Base-by-base conservation (phyloP, 441 rosid genomes). In the Geranium incanum region DNA sequence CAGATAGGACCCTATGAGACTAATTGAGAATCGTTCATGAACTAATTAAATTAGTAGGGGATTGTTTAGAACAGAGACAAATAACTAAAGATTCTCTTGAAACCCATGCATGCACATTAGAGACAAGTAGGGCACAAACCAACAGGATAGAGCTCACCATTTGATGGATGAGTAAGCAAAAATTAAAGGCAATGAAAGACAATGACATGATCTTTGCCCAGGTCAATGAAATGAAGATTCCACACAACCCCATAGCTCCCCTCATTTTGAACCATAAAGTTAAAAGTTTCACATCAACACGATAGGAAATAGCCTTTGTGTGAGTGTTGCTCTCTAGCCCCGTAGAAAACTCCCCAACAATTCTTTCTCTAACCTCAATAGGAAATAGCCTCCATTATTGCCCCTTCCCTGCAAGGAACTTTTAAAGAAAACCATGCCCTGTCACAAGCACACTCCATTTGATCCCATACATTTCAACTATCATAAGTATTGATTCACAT, bases 271-370 rank as follows among this genome's bases (percentile, higher is more conserved):
- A 43, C 72, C 75, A 33, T 0, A 33, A 72, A 68, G 81, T 81
- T 70, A 81, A 84, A 84, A 78, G 59, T 71, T 79, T 76, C 83
- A 60, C 77, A 73, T 85, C 82, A 75, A 13, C 3, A 15, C 6
- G 70, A n/a, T n/a, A n/a, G n/a, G n/a, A n/a, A n/a, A n/a, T n/a
- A n/a, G n/a, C 64, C 41, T 7, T 11, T 3, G 50, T 43, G 50
- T 6, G 72, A 66, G 78, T 37, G 8, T 70, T 16, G 63, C 33
- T 70, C 72, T n/a, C 50, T 43, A 52, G 60, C 5, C 60, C 19
- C 13, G 18, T 52, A 52, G 5, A 18, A 52, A 15, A 13, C 50
- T 43, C 62, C 19, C 67, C 13, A 67, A 16, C 43, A 36, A 43
- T 68, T 43, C 68, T 60, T 36, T 16, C 33, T 41, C 16, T 55